Evolutionary conservation across 2,329 filamentous ascomycete genomes (phyloP).

Genomic region (Graphiopsis chlorocephala): DNA sequence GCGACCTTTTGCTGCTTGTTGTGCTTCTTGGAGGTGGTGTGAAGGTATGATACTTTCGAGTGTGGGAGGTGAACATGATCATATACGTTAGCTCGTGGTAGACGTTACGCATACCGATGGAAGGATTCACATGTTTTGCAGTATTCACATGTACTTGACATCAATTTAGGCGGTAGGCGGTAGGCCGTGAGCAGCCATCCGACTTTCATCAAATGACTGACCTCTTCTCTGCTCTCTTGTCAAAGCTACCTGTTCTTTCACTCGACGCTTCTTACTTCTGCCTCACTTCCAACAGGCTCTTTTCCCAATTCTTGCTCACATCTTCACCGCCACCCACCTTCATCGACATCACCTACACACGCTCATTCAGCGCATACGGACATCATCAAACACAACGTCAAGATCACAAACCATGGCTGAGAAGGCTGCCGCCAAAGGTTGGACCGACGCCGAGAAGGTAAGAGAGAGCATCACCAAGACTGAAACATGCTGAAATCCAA

Average conservation of each 20-base stretch:
- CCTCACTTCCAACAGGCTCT: too few species aligned
- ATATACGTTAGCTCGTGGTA: not conserved
- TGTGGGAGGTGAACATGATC: not conserved
- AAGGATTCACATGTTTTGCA: not conserved
- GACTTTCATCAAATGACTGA: too few species aligned
- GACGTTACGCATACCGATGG: not conserved
- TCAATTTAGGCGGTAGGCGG: not conserved
- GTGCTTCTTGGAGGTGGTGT: not conserved
- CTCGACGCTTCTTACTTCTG: not conserved
- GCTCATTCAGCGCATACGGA: not conserved
- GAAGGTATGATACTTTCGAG: not conserved
- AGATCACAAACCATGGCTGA: conserved; percentile 24
- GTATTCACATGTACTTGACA: not conserved
- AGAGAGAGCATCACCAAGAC: not conserved
- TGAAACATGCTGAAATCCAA: not conserved
- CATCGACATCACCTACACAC: not conserved
- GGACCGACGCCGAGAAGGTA: conserved; percentile 35
- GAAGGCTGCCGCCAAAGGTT: conserved; percentile 18
- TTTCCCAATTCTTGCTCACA: not conserved
- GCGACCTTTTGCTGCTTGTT: not conserved
- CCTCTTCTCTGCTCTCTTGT: not conserved
- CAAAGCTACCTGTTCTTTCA: not conserved
- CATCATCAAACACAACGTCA: not conserved
- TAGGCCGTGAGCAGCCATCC: not conserved
- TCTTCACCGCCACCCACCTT: not conserved